Percentiles rank a stretch among this genome's conserved stretches.
Evolutionary conservation across 768 basidiomycete species (phyloP).

Genomic region (Amanita rimosa): DNA sequence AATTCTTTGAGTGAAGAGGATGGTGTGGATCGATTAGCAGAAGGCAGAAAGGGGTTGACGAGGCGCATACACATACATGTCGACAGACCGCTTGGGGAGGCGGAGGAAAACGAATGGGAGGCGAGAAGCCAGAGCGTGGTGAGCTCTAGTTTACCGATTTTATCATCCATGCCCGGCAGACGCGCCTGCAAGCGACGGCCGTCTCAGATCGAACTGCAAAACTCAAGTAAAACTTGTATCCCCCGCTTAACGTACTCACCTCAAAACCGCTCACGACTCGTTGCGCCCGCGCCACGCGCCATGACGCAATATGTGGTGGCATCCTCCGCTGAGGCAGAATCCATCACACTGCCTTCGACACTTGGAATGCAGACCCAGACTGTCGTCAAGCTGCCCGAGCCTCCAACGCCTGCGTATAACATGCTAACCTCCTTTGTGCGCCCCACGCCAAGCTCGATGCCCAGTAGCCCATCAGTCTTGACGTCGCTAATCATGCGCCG

Average conservation of each 20-base stretch:
- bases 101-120: neutral
- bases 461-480: constrained; percentile 17
- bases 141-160: constrained; percentile 35
- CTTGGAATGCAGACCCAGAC: constrained; percentile 42
- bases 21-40: constrained; percentile 21
- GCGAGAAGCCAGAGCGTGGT: constrained; percentile 8
- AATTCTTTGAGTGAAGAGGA: neutral
- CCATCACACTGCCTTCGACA: constrained; percentile 57
- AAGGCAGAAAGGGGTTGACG: constrained; percentile 39
- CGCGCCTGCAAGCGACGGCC: constrained; percentile 20
- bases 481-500: constrained; percentile 20
- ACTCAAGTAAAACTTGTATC: constrained; percentile 23
- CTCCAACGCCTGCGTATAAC: constrained; percentile 46
- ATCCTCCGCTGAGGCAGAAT: constrained; percentile 38
- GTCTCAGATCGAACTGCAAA: constrained; percentile 14
- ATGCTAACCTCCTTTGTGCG: constrained; percentile 49
- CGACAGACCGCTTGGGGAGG: constrained; percentile 36
- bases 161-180: constrained; percentile 3
- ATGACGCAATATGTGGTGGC: constrained; percentile 59
- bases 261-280: constrained; percentile 39
- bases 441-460: constrained; percentile 20
- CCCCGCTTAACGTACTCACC: constrained; percentile 40
- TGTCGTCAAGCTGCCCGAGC: constrained; percentile 26
- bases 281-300: constrained; percentile 64
- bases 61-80: constrained; percentile 38